A percentile compares a stretch with the other conserved stretches of the same genome.
Evolutionary conservation across 1,284 basidiomycete species (phyloP).

Genomic region (Ustilago esculenta): DNA sequence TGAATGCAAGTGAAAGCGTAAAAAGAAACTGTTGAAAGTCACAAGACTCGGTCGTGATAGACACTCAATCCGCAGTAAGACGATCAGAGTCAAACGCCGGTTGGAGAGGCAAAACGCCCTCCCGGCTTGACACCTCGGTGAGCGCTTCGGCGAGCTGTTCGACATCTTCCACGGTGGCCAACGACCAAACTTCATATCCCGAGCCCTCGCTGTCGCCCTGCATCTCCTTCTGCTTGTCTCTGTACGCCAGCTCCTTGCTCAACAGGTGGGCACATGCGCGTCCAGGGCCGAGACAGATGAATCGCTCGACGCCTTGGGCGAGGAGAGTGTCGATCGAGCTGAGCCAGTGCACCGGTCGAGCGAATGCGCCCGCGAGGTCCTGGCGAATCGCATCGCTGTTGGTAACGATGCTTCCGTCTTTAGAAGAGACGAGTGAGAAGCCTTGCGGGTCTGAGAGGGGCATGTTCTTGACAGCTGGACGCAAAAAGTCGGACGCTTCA

Average conservation of each 20-base stretch:
- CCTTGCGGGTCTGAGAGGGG: constrained; percentile 50
- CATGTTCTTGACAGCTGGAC: constrained; percentile 49
- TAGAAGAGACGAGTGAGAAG: constrained; percentile 51
- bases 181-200: constrained; percentile 58
- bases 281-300: constrained; percentile 64
- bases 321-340: constrained; percentile 54
- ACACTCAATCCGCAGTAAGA: constrained; percentile 20
- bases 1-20: not conserved
- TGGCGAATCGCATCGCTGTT: constrained; percentile 40
- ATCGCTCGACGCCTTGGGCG: constrained; percentile 57
- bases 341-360: constrained; percentile 58
- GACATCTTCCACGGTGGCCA: constrained; percentile 60
- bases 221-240: constrained; percentile 34
- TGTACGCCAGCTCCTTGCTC: constrained; percentile 61
- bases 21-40: not conserved
- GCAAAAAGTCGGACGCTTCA: constrained; percentile 49
- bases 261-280: constrained; percentile 63
- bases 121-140: constrained; percentile 15
- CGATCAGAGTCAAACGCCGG: constrained; percentile 21
- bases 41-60: not conserved
- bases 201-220: constrained; percentile 11
- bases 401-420: constrained; percentile 41
- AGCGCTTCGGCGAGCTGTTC: constrained; percentile 44
- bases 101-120: constrained; percentile 17
- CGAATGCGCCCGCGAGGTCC: constrained; percentile 54